Evolutionary conservation across 768 basidiomycete genomes (phyloP), one percentile per base, ranked within the genome.

Genomic region (Phylloporus scabripes): DNA sequence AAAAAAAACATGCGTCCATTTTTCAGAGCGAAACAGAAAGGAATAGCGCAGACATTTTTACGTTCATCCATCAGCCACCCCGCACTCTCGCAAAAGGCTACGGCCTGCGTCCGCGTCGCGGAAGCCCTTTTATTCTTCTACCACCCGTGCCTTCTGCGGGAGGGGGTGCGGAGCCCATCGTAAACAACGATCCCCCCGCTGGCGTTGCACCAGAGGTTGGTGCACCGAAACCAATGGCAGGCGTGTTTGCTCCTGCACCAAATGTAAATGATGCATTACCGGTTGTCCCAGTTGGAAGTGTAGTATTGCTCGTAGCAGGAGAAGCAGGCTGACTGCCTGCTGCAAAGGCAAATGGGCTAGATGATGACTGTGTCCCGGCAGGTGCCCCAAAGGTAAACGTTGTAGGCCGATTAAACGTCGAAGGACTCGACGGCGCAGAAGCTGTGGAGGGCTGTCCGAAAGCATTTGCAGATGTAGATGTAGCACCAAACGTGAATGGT

Each of bases 361-460:
- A 59, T 28, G 44, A 55, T 60, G 49, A 64, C 51, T 61, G 71
- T 14, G 76, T 57, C 29, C 73, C 56, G 4, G 74, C 49, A 7
- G 75, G 60, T 18, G 70, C 53, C 17, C 71, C 74, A 58, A 82
- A 82, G 20, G 70, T 42, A 56, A 82, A 82, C 1, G 75, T 61
- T 4, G 70, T 48, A 40, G 66, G 58, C 7, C 78, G 76, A 53
- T 69, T 72, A 52, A 81, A 82, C 4, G 78, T 76, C 28, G 80
- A 81, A 11, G 81, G 81, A 49, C 80, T 83, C 34, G 70, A 72
- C 24, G 80, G 81, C 20, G 79, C 71, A 38, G 81, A 82, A 14
- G 66, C 63, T 15, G 64, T 45, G 18, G 69, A 63, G 18, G 69
- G 36, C 44, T 75, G 71, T 23, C 72, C 72, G 54, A 81, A 82